A percentile compares a stretch with the other conserved stretches of the same genome.
phyloP scores from a whole-genome alignment of 1,284 basidiomycete genomes.

The Ustilago tritici region DNA sequence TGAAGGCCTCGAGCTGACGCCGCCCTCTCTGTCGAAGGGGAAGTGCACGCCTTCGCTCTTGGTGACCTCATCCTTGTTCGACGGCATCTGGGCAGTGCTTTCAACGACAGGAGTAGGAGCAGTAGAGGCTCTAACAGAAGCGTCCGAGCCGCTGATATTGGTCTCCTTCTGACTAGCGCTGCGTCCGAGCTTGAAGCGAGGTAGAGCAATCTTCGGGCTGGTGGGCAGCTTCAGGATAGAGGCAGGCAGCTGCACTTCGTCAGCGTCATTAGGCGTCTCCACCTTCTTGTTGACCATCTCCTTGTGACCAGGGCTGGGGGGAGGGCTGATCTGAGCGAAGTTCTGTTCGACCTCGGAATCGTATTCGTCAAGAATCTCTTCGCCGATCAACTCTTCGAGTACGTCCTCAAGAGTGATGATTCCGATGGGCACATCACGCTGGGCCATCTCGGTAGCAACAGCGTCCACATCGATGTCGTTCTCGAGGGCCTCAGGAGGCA shows the following conservation, averaged over 20 bases:
- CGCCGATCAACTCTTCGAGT: conserved; percentile 75
- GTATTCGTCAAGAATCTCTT: conserved; percentile 68
- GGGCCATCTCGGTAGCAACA: conserved; percentile 49
- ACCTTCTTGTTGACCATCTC: conserved; percentile 38
- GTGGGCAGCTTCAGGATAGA: conserved; percentile 40
- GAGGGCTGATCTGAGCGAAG: conserved; percentile 58
- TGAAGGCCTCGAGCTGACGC: conserved; percentile 17
- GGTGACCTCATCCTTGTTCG: conserved; percentile 8
- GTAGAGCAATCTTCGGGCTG: conserved; percentile 42
- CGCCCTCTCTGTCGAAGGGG: conserved; percentile 27
- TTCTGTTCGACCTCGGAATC: conserved; percentile 63
- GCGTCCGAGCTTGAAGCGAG: conserved; percentile 47
- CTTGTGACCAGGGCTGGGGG: conserved; percentile 56
- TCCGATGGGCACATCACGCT: conserved; percentile 76
- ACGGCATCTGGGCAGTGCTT: conserved; percentile 12
- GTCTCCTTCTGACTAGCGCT: conserved; percentile 27
- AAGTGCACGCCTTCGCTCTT: conserved; percentile 24
- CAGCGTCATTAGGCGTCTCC: conserved; percentile 34
- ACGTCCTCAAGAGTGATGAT: conserved; percentile 95
- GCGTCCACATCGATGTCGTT: conserved; percentile 71
- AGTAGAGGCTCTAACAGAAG: conserved; percentile 3
- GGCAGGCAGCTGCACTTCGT: conserved; percentile 34
- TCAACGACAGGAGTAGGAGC: conserved; percentile 27
- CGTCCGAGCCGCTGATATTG: conserved; percentile 2
- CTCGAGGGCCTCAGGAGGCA: conserved; percentile 75